Evolutionary conservation across 2,329 filamentous ascomycete genomes (phyloP).

Genomic region (Xylaria sp.): DNA sequence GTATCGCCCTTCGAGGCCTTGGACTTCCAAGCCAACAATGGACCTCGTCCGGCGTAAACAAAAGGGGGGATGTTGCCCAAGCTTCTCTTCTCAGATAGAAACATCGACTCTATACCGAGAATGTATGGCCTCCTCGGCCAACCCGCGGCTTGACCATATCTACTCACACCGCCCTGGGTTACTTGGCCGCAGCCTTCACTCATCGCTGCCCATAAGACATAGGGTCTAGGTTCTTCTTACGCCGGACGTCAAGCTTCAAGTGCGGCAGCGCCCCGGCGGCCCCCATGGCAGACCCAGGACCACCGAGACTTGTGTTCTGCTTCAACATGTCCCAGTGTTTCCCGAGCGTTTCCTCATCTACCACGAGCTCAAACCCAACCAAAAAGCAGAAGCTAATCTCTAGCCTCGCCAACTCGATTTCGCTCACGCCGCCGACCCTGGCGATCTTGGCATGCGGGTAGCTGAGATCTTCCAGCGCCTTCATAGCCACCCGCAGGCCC

Average conservation of each 20-base stretch:
- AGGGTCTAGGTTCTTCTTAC: slow-evolving; percentile 19
- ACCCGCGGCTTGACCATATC: background rate
- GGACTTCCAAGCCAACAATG: background rate
- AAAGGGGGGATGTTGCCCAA: background rate
- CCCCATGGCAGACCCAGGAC: background rate
- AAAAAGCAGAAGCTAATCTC: slow-evolving; percentile 91
- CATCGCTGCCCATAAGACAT: background rate
- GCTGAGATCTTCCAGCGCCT: slow-evolving; percentile 89
- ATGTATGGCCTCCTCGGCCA: background rate
- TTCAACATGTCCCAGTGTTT: slow-evolving; percentile 71
- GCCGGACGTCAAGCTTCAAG: slow-evolving; percentile 31
- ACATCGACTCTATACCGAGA: background rate
- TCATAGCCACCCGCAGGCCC: slow-evolving; percentile 86
- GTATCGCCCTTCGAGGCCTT: background rate
- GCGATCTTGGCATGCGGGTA: slow-evolving; percentile 85
- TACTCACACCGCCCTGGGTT: background rate
- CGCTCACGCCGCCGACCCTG: slow-evolving; percentile 85
- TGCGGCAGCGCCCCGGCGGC: slow-evolving; percentile 23
- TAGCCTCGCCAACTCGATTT: slow-evolving; percentile 78
- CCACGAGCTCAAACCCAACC: slow-evolving; percentile 79
- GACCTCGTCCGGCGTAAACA: background rate
- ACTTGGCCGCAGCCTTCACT: background rate
- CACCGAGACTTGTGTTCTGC: slow-evolving; percentile 14
- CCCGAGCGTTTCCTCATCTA: slow-evolving; percentile 63
- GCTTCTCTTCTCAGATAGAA: background rate